Percentiles rank a stretch among this genome's conserved stretches.
These are phyloP conservation scores for Hirschfeldia incana DNA, from an alignment of 345 rosid genomes.

Conservation along the genomic window DNA sequence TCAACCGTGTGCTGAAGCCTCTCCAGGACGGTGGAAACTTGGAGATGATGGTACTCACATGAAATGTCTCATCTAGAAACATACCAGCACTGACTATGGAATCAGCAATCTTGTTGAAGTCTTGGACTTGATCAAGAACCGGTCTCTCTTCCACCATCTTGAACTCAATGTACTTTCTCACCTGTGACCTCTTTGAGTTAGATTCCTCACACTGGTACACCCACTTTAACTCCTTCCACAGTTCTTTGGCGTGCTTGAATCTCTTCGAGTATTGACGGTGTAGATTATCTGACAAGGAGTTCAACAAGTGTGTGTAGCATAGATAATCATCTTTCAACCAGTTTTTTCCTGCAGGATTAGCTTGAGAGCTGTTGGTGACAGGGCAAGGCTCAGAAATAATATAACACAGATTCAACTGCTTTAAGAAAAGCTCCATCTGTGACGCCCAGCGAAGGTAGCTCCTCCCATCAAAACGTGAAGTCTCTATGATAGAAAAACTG, in stretches of 20 bases:
- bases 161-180: conserved; percentile 75
- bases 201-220: conserved; percentile 65
- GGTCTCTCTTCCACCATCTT: conserved; percentile 62
- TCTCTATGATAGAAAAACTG: conserved; percentile 44
- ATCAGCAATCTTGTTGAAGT: conserved; percentile 71
- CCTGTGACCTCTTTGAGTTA: conserved; percentile 63
- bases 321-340: conserved; percentile 72
- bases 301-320: conserved; percentile 65
- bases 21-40: conserved; percentile 90
- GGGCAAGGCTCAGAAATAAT: conserved; percentile 68
- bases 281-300: conserved; percentile 64
- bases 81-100: conserved; percentile 63
- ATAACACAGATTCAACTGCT: conserved; percentile 60
- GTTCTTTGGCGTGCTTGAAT: conserved; percentile 59
- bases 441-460: conserved; percentile 62
- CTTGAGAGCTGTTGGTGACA: conserved; percentile 18
- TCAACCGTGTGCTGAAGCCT: conserved; percentile 56
- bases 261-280: conserved; percentile 56
- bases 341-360: conserved; percentile 45
- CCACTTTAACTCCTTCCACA: conserved; percentile 79
- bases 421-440: conserved; percentile 62
- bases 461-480: conserved; percentile 73
- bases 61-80: conserved; percentile 68
- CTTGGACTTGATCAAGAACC: conserved; percentile 58
- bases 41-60: conserved; percentile 63